These are phyloP conservation scores for Coemansia sp. DNA, from an alignment of 192 early-diverging fungal species.

Conservation along the genomic window DNA sequence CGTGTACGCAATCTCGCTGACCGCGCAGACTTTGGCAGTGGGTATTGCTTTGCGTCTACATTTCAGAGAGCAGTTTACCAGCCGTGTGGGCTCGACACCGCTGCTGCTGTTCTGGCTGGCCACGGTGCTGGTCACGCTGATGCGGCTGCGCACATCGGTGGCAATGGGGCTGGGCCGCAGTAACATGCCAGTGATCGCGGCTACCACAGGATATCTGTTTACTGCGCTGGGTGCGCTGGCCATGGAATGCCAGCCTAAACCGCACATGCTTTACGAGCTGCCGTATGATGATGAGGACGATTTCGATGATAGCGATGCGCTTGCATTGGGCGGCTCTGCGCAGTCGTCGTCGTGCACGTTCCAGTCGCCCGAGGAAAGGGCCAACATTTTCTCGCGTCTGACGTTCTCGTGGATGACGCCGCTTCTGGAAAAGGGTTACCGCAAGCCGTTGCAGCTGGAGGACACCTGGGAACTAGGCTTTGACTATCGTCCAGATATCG, in stretches of 20 bases:
- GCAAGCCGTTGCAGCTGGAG: conserved; percentile 72
- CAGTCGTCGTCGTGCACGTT: neutral
- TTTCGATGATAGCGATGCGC: no score
- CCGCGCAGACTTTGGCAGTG: conserved; percentile 29
- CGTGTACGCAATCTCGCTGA: conserved; percentile 28
- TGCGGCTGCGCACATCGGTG: conserved; percentile 39
- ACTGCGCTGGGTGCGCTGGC: conserved; percentile 39
- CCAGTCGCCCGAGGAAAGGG: conserved; percentile 65
- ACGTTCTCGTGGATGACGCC: conserved; percentile 92
- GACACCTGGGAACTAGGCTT: conserved; percentile 76
- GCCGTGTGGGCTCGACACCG: conserved; percentile 33
- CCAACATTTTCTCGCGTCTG: conserved; percentile 80
- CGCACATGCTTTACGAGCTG: neutral
- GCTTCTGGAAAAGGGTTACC: conserved; percentile 76
- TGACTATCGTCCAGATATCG: conserved; percentile 64
- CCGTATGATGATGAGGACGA: neutral
- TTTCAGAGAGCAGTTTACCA: conserved; percentile 35
- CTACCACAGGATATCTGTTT: conserved; percentile 35
- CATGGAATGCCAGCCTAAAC: conserved; percentile 22
- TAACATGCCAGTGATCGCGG: conserved; percentile 22
- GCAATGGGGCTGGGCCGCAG: conserved; percentile 3
- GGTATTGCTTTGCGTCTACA: conserved; percentile 39
- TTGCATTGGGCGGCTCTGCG: no score
- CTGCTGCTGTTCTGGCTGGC: conserved; percentile 55
- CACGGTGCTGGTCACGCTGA: conserved; percentile 24